phyloP scores from a whole-genome alignment of 768 basidiomycete genomes.

The Ramaria sp. region DNA sequence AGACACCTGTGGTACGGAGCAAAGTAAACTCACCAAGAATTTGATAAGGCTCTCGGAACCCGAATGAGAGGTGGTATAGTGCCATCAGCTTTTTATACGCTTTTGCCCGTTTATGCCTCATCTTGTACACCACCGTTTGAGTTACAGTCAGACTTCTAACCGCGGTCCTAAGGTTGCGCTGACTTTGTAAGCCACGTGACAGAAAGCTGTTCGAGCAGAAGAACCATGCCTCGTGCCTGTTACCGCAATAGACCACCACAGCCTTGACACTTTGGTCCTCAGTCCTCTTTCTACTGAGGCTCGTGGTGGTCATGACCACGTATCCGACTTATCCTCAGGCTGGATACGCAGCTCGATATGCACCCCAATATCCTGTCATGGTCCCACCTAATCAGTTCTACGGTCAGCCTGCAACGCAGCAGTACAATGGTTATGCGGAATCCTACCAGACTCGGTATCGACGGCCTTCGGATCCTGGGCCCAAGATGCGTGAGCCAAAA shows the following conservation, averaged over 20 bases:
- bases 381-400: background rate
- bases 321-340: background rate
- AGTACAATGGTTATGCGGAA: background rate
- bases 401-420: background rate
- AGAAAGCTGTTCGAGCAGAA: too few relatives aligned
- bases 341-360: background rate
- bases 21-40: conserved; percentile 51
- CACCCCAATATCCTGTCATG: background rate
- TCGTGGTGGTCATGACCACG: background rate
- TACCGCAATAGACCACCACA: background rate
- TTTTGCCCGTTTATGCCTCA: conserved; percentile 96
- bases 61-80: conserved; percentile 76
- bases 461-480: background rate
- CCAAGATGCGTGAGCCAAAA: background rate
- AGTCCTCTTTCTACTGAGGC: background rate
- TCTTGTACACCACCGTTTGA: conserved; percentile 29
- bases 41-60: conserved; percentile 91
- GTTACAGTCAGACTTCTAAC: too few relatives aligned
- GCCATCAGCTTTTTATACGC: conserved; percentile 91
- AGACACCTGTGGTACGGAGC: background rate
- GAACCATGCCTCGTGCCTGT: background rate
- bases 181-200: too few relatives aligned
- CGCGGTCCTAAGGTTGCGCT: too few relatives aligned
- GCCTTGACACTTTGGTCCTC: background rate
- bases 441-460: background rate